Conservation (phyloP, 192 early-diverging fungal genomes). For the Umbelopsis ramanniana region DNA sequence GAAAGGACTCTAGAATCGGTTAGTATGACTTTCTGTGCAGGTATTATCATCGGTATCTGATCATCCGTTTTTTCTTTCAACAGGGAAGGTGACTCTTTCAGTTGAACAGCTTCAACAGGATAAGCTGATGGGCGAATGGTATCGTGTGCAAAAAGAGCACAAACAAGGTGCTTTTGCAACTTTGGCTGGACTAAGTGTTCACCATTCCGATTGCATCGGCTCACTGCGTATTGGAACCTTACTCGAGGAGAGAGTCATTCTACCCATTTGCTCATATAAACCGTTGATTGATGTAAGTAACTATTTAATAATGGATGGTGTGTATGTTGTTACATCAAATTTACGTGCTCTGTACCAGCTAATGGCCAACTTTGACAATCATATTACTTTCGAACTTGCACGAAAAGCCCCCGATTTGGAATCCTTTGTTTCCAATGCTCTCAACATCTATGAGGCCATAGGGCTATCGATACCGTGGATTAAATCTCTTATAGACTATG, state of each 20-base stretch:
- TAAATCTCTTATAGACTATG: constrained; percentile 49
- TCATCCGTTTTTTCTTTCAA: not conserved
- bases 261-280: constrained; percentile 41
- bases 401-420: constrained; percentile 41
- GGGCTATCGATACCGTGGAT: constrained; percentile 47
- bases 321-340: not conserved
- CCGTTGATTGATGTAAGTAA: constrained; percentile 44
- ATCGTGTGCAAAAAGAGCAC: constrained; percentile 33
- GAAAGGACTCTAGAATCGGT: not conserved
- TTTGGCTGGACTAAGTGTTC: constrained; percentile 27
- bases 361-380: constrained; percentile 46
- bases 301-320: not conserved
- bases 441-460: constrained; percentile 47
- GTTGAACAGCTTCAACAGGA: constrained; percentile 9
- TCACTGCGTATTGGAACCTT: constrained; percentile 43
- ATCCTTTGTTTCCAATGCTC: constrained; percentile 41
- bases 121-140: constrained; percentile 31
- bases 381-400: constrained; percentile 48
- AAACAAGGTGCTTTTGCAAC: constrained; percentile 35
- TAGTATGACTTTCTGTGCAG: not conserved
- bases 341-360: constrained; percentile 25
- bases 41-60: not conserved
- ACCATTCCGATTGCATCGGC: constrained; percentile 34
- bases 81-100: constrained; percentile 16
- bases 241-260: constrained; percentile 47